Conservation (phyloP, 352 stramenopile genomes). For the Phytophthora cryptogea region DNA sequence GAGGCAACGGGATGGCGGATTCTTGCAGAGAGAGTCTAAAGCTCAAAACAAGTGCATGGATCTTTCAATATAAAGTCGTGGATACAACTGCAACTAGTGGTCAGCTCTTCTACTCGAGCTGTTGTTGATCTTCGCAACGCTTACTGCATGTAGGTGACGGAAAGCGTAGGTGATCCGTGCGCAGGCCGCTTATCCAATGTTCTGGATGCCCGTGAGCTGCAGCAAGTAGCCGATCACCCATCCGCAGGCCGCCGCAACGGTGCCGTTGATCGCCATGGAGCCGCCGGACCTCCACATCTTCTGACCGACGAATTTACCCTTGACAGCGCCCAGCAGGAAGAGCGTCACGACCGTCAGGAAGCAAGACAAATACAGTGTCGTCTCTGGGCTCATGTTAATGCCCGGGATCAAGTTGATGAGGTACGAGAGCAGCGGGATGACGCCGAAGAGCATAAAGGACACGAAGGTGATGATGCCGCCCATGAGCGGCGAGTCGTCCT, state of each 20-base stretch:
- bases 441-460: slow-evolving; percentile 91
- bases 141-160: not conserved
- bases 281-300: slow-evolving; percentile 66
- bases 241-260: slow-evolving; percentile 67
- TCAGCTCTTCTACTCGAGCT: slow-evolving; percentile 26
- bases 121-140: slow-evolving; percentile 6
- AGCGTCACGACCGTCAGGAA: slow-evolving; percentile 93
- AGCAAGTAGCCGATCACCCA: slow-evolving; percentile 87
- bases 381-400: slow-evolving; percentile 56
- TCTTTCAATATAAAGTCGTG: slow-evolving; percentile 23
- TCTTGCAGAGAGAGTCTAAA: not conserved
- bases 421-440: slow-evolving; percentile 94
- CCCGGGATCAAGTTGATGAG: slow-evolving; percentile 85
- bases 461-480: slow-evolving; percentile 90
- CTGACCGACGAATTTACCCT: slow-evolving; percentile 86
- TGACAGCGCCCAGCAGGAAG: slow-evolving; percentile 94
- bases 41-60: slow-evolving; percentile 13
- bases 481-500: slow-evolving; percentile 89
- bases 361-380: slow-evolving; percentile 93
- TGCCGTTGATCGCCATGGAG: slow-evolving; percentile 84
- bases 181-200: slow-evolving; percentile 47
- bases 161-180: slow-evolving; percentile 3
- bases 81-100: slow-evolving; percentile 23
- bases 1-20: too few species aligned
- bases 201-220: slow-evolving; percentile 79